phyloP scores from a whole-genome alignment of 768 basidiomycete genomes.

The Kwoniella bestiolae region DNA sequence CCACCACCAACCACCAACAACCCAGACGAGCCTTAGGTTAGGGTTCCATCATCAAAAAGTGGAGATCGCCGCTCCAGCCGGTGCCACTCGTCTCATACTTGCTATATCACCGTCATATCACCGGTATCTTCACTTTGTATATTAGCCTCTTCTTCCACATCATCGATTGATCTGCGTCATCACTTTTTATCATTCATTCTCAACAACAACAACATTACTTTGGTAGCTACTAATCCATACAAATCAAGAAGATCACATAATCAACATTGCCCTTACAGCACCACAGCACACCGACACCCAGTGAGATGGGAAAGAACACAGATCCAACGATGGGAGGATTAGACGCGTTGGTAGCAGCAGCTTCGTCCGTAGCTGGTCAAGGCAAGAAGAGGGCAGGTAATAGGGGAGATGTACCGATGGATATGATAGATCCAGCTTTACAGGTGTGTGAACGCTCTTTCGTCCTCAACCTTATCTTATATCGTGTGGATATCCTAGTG shows the following conservation, averaged over 20 bases:
- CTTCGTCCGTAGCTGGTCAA: slow-evolving; percentile 24
- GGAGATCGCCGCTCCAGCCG: neutral
- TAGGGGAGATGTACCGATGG: slow-evolving; percentile 3
- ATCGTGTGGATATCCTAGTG: neutral
- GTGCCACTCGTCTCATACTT: neutral
- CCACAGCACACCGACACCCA: neutral
- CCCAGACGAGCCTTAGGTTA: too few relatives aligned
- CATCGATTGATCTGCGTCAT: slow-evolving; percentile 18
- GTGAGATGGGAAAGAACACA: slow-evolving; percentile 14
- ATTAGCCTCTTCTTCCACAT: slow-evolving; percentile 13
- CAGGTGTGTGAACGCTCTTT: slow-evolving; percentile 23
- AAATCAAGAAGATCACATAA: too few relatives aligned
- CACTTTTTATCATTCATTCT: slow-evolving; percentile 16
- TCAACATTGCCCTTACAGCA: neutral
- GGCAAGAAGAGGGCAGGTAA: slow-evolving; percentile 15
- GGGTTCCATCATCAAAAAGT: too few relatives aligned
- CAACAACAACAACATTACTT: neutral
- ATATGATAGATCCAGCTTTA: slow-evolving; percentile 32
- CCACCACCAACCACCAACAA: neutral
- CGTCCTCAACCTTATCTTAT: neutral
- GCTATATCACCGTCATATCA: neutral
- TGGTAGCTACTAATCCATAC: too few relatives aligned
- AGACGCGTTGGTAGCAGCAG: slow-evolving; percentile 32
- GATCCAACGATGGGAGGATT: slow-evolving; percentile 29
- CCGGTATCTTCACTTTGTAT: neutral